Evolutionary conservation across 495 filamentous ascomycete genomes (phyloP).

Genomic region (Parathielavia appendiculata): DNA sequence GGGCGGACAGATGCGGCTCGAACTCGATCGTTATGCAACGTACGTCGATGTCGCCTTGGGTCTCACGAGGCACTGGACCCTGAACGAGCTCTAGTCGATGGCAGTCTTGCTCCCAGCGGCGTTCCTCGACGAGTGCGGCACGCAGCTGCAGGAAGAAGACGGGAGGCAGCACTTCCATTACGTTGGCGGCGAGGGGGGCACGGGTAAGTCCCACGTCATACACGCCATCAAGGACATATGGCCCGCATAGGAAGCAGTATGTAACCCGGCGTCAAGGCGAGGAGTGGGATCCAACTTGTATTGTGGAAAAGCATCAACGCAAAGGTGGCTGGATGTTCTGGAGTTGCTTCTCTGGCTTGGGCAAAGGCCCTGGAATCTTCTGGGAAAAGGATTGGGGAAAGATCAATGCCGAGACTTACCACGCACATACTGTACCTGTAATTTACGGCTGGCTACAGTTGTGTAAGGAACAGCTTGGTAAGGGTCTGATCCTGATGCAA

Average conservation of each 20-base stretch:
- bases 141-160: neutral
- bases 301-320: no score
- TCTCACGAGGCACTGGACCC: neutral
- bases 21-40: neutral
- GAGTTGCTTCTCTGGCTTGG: slow-evolving; percentile 22
- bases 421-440: slow-evolving; percentile 24
- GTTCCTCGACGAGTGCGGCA: neutral
- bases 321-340: neutral
- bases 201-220: neutral
- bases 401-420: slow-evolving; percentile 23
- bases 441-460: slow-evolving; percentile 20
- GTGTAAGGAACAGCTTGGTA: neutral
- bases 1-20: neutral
- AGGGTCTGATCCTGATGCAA: slow-evolving; percentile 21
- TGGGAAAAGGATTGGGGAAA: slow-evolving; percentile 34
- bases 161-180: neutral
- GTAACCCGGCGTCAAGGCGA: no score
- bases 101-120: neutral
- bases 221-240: no score
- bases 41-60: neutral
- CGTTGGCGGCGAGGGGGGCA: slow-evolving; percentile 1
- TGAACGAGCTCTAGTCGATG: neutral
- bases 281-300: no score
- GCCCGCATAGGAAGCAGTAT: no score
- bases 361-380: slow-evolving; percentile 30